These are phyloP conservation scores for Vickermania ingenoplastis DNA, from an alignment of 208 protist species.

Conservation along the genomic window DNA sequence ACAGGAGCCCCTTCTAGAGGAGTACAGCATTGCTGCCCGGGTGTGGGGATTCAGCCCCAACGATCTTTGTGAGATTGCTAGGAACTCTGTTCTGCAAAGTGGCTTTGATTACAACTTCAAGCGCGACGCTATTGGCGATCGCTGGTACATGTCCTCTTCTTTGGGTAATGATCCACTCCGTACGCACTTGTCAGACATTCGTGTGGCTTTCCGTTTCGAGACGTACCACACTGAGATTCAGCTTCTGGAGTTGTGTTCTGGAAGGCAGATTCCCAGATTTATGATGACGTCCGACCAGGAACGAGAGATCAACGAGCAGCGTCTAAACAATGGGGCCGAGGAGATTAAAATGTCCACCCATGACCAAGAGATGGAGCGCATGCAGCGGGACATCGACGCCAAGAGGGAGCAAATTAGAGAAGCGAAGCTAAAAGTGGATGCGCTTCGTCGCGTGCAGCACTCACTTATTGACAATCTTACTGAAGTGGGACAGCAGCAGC, in stretches of 20 bases:
- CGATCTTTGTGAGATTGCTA: slow-evolving; percentile 90
- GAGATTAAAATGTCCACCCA: slow-evolving; percentile 76
- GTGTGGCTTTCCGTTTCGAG: slow-evolving; percentile 89
- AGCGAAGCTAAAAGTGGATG: slow-evolving; percentile 37
- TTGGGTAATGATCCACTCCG: slow-evolving; percentile 81
- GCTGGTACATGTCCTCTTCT: slow-evolving; percentile 84
- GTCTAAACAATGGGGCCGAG: slow-evolving; percentile 35
- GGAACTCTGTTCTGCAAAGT: slow-evolving; percentile 86
- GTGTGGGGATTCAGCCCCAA: slow-evolving; percentile 87
- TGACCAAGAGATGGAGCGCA: slow-evolving; percentile 82
- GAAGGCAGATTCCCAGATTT: slow-evolving; percentile 47
- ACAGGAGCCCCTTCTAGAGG: slow-evolving; percentile 89
- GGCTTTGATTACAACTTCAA: slow-evolving; percentile 88
- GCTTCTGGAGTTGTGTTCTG: slow-evolving; percentile 63
- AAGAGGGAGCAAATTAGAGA: slow-evolving; percentile 50
- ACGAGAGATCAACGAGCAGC: slow-evolving; percentile 65
- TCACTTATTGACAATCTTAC: slow-evolving; percentile 80
- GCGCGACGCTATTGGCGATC: slow-evolving; percentile 77
- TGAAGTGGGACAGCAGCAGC: slow-evolving; percentile 52
- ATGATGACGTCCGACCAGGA: slow-evolving; percentile 79
- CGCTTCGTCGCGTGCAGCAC: slow-evolving; percentile 60
- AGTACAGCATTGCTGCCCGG: slow-evolving; percentile 90
- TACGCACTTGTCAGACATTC: slow-evolving; percentile 88
- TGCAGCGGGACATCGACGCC: slow-evolving; percentile 71
- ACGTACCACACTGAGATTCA: slow-evolving; percentile 89